Base-by-base conservation (phyloP, 2,329 filamentous ascomycete genomes). In the Alternaria infectoria region DNA sequence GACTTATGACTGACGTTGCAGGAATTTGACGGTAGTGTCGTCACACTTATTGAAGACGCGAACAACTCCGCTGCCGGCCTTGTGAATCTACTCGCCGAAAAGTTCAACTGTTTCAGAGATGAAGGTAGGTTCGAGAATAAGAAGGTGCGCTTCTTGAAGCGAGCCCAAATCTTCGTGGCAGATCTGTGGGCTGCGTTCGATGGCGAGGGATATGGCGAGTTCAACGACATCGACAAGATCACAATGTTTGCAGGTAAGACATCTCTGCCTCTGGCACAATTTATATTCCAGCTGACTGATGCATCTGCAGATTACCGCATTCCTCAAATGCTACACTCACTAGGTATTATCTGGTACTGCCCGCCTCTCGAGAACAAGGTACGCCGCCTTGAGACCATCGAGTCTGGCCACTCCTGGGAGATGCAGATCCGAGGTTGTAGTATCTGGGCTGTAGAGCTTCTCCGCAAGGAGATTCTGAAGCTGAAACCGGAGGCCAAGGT, bases 161-260 rank as follows among this genome's bases (percentile, higher is more conserved):
- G 96, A 11, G 94, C 96, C 2, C 96, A 99, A 80, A 99, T 99
- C 64, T 87, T 98, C 19, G 94, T 97, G 3, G 96, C 96, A 21
- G 96, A 99, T 79, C 79, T 98, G 1, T 99, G 96, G 96, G 96
- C 96, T 6, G 96, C 93, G 67, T 98, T 98, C 78, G 88, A 95
- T 57, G 93, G 93, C 49, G 85, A 90, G 69, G 85, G 87, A 25
- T 94, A 90, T 74, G 96, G 96, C 30, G 84, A 86, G 26, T 99
- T 99, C 79, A 77, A 88, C 61, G 96, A 99, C 77, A 97, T 99
- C 72, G 91, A 96, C 81, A 93, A 93, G 78, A 91, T 99, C 73
- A 99, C 96, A 64, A 98, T 98, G 90, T 99, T 99, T 83, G 94
- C 96, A 75, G 86, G 86, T 86, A 79, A 46, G 70, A 23, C 57